These are phyloP conservation scores for Phytophthora capsici DNA, from an alignment of 352 stramenopile genomes.

Conservation along the genomic window DNA sequence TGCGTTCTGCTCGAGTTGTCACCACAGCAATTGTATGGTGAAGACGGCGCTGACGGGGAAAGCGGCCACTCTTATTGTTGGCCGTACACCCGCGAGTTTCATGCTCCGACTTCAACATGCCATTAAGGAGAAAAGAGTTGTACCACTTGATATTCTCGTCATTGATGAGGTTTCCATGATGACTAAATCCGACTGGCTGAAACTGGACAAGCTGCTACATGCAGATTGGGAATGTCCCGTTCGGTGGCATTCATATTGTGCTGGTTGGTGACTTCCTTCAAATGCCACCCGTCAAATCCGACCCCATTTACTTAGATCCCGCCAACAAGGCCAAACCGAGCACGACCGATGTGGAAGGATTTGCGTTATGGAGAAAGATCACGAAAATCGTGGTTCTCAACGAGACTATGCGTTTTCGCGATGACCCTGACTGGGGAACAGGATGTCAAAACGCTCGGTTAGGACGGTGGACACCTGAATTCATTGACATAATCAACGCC, in stretches of 20 bases:
- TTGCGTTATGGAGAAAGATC: slow-evolving; percentile 3
- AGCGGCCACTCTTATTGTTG: background rate
- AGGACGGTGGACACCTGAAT: background rate
- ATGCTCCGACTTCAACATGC: background rate
- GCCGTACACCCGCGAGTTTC: background rate
- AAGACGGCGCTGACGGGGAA: slow-evolving; percentile 6
- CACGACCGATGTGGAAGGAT: background rate
- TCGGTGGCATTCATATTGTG: slow-evolving; percentile 11
- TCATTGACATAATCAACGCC: slow-evolving; percentile 4
- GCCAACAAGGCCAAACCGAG: background rate
- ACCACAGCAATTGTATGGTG: background rate
- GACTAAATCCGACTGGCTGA: background rate
- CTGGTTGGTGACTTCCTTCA: slow-evolving; percentile 16
- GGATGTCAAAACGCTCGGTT: background rate
- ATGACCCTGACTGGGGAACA: slow-evolving; percentile 8
- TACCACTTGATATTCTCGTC: background rate
- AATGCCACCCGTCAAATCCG: slow-evolving; percentile 2
- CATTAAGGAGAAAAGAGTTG: background rate
- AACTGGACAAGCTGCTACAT: slow-evolving; percentile 5
- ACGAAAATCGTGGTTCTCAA: background rate
- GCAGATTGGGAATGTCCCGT: background rate
- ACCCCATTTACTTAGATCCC: slow-evolving; percentile 2
- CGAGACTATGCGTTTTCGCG: slow-evolving; percentile 3
- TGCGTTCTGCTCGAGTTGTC: slow-evolving; percentile 2
- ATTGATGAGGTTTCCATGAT: slow-evolving; percentile 16